Evolutionary conservation across 345 rosid species (phyloP).

Genomic region (Luvunga scandens): DNA sequence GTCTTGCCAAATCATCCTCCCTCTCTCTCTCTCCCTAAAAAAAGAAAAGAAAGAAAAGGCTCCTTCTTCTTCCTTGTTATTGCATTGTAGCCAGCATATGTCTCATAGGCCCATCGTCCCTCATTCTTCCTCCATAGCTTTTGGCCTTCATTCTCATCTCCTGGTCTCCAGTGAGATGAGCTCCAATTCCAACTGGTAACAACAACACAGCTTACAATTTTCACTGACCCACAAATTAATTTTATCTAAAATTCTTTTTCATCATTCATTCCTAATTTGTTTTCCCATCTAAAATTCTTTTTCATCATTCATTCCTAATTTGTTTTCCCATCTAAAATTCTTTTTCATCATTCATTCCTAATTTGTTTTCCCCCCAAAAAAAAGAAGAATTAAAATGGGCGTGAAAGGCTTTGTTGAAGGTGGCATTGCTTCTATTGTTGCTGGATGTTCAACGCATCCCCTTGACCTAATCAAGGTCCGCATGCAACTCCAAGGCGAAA

Average conservation of each 20-base stretch:
- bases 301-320: neutral
- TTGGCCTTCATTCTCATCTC: slow-evolving; percentile 68
- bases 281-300: too few species aligned
- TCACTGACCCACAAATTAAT: too few species aligned
- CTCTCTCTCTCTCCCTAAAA: neutral
- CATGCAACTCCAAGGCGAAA: slow-evolving; percentile 85
- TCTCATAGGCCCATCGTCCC: slow-evolving; percentile 75
- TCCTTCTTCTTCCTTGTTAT: too few species aligned
- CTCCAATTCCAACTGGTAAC: slow-evolving; percentile 48
- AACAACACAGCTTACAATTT: neutral
- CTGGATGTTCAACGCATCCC: slow-evolving; percentile 83
- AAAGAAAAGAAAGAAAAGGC: neutral
- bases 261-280: neutral
- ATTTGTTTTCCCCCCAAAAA: too few species aligned
- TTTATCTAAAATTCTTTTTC: too few species aligned
- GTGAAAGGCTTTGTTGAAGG: slow-evolving; percentile 86
- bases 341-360: neutral
- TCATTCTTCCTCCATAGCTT: slow-evolving; percentile 68
- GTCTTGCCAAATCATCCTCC: neutral
- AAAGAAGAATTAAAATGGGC: slow-evolving; percentile 40
- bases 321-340: too few species aligned
- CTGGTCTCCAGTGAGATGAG: slow-evolving; percentile 67
- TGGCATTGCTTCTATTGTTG: slow-evolving; percentile 77
- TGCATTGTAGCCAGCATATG: slow-evolving; percentile 23
- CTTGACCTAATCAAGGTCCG: slow-evolving; percentile 88